Base-by-base conservation (phyloP, 345 rosid genomes). In the Rhodomyrtus tomentosa region DNA sequence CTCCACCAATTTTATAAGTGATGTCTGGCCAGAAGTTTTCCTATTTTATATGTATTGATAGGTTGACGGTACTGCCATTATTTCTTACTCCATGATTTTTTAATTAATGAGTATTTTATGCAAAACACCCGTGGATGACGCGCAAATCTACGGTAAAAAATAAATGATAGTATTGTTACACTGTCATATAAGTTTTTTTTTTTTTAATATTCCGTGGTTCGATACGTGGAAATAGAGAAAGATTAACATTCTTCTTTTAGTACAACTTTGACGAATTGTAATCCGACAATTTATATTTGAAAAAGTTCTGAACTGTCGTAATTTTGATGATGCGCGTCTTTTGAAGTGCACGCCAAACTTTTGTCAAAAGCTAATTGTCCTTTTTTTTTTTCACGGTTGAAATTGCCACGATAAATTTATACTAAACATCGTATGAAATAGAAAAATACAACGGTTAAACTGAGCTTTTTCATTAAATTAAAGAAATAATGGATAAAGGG, bases 331-430 rank as follows among this genome's bases (percentile, higher is more conserved):
- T 12, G 32, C 15, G 1, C 16, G 10, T 24, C 29, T 3, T 38
- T 38, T 38, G 40, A 38, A 38, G 40, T 38, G 40, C 5, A 2
- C 40, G 5, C 40, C 40, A 25, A 11, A 25, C 3, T 1, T 1
- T 56, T 12, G 5, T 56, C 13, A 13, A 0, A 56, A n/a, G 29
- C 0, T 2, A 4, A 6, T 40, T 40, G 42, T 40, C 42, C 42
- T 0, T 58, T 6, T 0, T n/a, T n/a, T 11, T 3, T 5, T 56
- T 56, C 5, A n/a, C 0, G 7, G 16, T 1, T n/a, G 2, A 11
- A 12, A 29, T 12, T 56, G 14, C 0, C 0, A 1, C 4, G 1
- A 56, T 7, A 56, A n/a, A 58, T 58, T 7, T 12, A n/a, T 58
- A 12, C n/a, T 0, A 58, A n/a, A n/a, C 68, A 13, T 58, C 29